These are phyloP conservation scores for Trichoderma erinaceum DNA, from an alignment of 495 filamentous ascomycete species.

Conservation along the genomic window DNA sequence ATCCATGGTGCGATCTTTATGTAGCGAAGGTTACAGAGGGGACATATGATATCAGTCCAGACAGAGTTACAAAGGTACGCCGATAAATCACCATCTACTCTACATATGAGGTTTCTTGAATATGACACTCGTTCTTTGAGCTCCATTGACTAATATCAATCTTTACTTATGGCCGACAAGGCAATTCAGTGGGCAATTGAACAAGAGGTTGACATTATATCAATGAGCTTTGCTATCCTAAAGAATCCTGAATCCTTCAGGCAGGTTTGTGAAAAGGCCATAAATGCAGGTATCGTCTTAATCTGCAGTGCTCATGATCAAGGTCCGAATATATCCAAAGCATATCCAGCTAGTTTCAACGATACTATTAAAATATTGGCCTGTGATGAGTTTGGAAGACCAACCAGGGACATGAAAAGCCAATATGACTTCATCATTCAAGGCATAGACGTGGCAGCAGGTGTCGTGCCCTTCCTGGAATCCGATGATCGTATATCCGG, in stretches of 20 bases:
- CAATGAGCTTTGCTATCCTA: conserved; percentile 18
- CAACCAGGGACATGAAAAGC: too few relatives aligned
- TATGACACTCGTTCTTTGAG: neutral
- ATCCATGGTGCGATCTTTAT: conserved; percentile 20
- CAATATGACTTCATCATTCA: conserved; percentile 9
- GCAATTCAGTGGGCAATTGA: conserved; percentile 19
- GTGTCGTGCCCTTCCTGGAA: conserved; percentile 16
- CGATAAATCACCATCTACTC: too few relatives aligned
- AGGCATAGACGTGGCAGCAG: conserved; percentile 3
- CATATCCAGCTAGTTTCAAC: conserved; percentile 15
- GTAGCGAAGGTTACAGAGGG: conserved; percentile 19
- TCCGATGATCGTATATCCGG: conserved; percentile 14
- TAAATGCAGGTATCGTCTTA: conserved; percentile 13
- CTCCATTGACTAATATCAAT: neutral
- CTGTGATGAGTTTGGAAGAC: conserved; percentile 18
- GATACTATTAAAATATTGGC: conserved; percentile 9
- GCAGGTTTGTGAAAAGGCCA: neutral
- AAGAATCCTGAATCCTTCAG: neutral
- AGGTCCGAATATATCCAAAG: conserved; percentile 11
- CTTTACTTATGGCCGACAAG: too few relatives aligned
- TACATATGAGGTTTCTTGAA: too few relatives aligned
- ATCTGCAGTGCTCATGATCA: conserved; percentile 18
- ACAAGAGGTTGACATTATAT: conserved; percentile 19
- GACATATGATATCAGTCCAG: conserved; percentile 9
- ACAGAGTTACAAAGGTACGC: conserved; percentile 5